Conservation (phyloP, 2,329 filamentous ascomycete species). For the Fusarium multiceps region DNA sequence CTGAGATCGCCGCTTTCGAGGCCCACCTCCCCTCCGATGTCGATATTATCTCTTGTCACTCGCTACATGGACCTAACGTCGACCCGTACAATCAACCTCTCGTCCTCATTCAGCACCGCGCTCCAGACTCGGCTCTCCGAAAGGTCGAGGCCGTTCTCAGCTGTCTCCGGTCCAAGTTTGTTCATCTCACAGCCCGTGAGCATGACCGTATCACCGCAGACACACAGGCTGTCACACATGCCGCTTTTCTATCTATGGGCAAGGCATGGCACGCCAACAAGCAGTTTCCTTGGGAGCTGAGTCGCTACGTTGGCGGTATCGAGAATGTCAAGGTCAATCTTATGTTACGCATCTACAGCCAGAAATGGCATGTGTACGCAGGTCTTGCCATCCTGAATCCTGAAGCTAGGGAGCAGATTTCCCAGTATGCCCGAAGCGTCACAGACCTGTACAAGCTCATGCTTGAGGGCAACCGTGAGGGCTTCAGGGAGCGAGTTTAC, state of each 20-base stretch:
- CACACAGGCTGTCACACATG: constrained; percentile 97
- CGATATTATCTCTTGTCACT: constrained; percentile 95
- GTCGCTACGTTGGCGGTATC: constrained; percentile 95
- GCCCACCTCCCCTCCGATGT: constrained; percentile 87
- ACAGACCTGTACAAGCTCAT: constrained; percentile 97
- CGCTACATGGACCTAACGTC: constrained; percentile 91
- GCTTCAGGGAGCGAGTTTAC: constrained; percentile 78
- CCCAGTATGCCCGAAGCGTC: constrained; percentile 91
- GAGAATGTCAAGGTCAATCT: constrained; percentile 99
- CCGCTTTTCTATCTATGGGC: constrained; percentile 96
- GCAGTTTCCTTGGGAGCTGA: constrained; percentile 96
- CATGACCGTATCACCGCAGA: constrained; percentile 98
- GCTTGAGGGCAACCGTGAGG: constrained; percentile 83
- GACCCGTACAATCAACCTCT: constrained; percentile 90
- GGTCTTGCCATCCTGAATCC: constrained; percentile 97
- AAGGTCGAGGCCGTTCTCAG: constrained; percentile 85
- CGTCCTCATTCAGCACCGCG: constrained; percentile 93
- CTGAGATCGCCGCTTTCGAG: constrained; percentile 94
- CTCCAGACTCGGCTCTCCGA: constrained; percentile 77
- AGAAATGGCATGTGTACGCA: constrained; percentile 99
- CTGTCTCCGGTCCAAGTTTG: constrained; percentile 86
- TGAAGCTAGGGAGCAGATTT: constrained; percentile 89
- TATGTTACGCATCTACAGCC: constrained; percentile 94
- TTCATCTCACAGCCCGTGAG: constrained; percentile 85
- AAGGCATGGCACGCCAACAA: constrained; percentile 96